Base-by-base conservation (phyloP, 176 grass and related monocot genomes). In the Coix lacrymajobi region DNA sequence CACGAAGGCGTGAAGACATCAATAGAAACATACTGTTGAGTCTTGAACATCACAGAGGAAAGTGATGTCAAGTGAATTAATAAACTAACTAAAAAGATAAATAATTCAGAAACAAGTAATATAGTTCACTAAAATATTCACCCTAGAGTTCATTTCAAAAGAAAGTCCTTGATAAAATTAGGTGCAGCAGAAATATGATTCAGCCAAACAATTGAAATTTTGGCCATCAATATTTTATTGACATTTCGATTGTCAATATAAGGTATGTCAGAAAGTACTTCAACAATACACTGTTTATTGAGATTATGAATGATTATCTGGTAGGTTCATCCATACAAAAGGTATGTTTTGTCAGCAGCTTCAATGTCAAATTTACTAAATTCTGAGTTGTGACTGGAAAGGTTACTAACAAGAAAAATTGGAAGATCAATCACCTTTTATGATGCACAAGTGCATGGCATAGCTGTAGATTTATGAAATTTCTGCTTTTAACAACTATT, bases 401-500 rank as follows among this genome's bases (percentile, higher is more conserved):
- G 61, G 16, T 8, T 65, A 66, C 4, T 15, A 60, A 26, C 69
- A 76, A 81, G 38, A 69, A 78, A 69, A 71, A 62, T 25, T 71
- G 26, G 56, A 41, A 72, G 64, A 83, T 64, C 12, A 4, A 65
- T 72, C 65, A 54, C 52, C 56, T 37, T 69, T 48, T 39, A 48
- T 40, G 71, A 57, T 82, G 38, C 56, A 73, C 49, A 73, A 69
- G 38, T 58, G 20, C 14, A 69, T 34, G 29, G 8, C 20, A 66
- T 44, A 67, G 24, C 22, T 25, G 80, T 25, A 40, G 34, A 64
- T 51, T 6, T 83, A 78, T 13, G 10, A 41, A 65, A 66, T 79
- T 56, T 79, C 41, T 60, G 36, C 71, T 83, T 66, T 61, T 77
- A 71, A 36, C 17, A 73, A 40, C 52, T 33, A 45, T 77, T 77